These are phyloP conservation scores for Baorangia bicolor DNA, from an alignment of 768 basidiomycete genomes.

Conservation along the genomic window DNA sequence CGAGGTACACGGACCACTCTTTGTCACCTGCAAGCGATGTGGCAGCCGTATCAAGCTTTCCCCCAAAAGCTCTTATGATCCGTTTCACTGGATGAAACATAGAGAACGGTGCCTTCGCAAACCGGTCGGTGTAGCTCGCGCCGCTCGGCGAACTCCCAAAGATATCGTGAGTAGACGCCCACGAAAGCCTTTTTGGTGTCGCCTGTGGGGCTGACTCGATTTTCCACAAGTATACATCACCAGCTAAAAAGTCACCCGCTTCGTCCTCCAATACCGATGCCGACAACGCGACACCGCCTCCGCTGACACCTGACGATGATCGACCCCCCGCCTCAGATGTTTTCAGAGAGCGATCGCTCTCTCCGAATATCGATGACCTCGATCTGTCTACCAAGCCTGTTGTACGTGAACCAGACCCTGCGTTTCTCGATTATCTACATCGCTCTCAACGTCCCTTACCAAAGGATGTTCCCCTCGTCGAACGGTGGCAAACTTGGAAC, in stretches of 20 bases:
- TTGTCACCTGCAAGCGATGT: slow-evolving; percentile 58
- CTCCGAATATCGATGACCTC: slow-evolving; percentile 22
- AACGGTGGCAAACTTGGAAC: slow-evolving; percentile 35
- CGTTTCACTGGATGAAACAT: slow-evolving; percentile 67
- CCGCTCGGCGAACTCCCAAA: slow-evolving; percentile 18
- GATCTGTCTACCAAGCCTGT: slow-evolving; percentile 13
- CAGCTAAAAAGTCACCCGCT: slow-evolving; percentile 22
- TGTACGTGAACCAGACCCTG: slow-evolving; percentile 28
- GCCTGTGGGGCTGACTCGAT: background rate
- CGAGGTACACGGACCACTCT: slow-evolving; percentile 47
- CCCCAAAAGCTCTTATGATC: slow-evolving; percentile 62
- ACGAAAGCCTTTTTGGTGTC: background rate
- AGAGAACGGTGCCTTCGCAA: slow-evolving; percentile 57
- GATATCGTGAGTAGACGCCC: slow-evolving; percentile 20
- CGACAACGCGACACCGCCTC: slow-evolving; percentile 34
- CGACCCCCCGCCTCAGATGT: slow-evolving; percentile 17
- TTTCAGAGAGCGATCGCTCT: slow-evolving; percentile 25
- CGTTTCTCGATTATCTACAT: slow-evolving; percentile 23
- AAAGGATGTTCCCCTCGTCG: slow-evolving; percentile 24
- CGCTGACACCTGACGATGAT: slow-evolving; percentile 39
- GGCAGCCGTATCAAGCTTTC: slow-evolving; percentile 61
- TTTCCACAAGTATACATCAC: slow-evolving; percentile 18
- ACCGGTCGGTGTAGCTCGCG: slow-evolving; percentile 22
- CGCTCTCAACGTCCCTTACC: slow-evolving; percentile 24
- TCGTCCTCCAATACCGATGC: slow-evolving; percentile 31